Conservation (phyloP, 371 early-diverging fungal species). For the Fennellomyces sp. region DNA sequence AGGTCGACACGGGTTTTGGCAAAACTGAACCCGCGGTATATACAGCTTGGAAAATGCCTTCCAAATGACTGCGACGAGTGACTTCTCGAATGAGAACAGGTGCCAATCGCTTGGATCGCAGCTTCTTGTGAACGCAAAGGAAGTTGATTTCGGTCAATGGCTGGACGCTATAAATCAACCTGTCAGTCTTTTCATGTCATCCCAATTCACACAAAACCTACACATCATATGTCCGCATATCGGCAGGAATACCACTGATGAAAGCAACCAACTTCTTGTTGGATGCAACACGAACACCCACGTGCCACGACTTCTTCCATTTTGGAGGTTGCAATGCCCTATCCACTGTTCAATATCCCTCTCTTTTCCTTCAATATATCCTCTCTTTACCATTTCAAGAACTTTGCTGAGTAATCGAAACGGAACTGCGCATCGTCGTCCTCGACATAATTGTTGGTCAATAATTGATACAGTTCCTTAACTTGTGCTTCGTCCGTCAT, state of each 20-base stretch:
- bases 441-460: constrained; percentile 94
- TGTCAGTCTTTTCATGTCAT: neutral
- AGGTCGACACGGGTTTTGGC: constrained; percentile 88
- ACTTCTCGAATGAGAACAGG: constrained; percentile 99
- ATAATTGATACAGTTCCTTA: constrained; percentile 85
- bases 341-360: neutral
- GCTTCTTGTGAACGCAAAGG: constrained; percentile 95
- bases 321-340: constrained; percentile 95
- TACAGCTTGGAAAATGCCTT: constrained; percentile 97
- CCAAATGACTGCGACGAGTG: constrained; percentile 91
- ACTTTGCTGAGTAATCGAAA: constrained; percentile 92
- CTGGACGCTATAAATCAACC: constrained; percentile 32
- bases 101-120: constrained; percentile 94
- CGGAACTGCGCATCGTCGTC: constrained; percentile 95
- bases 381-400: constrained; percentile 80
- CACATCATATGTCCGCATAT: constrained; percentile 71
- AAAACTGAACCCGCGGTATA: constrained; percentile 96
- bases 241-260: constrained; percentile 91
- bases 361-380: neutral
- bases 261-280: constrained; percentile 92
- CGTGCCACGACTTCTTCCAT: constrained; percentile 84
- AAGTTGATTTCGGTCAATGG: constrained; percentile 97
- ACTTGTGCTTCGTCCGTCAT: constrained; percentile 79
- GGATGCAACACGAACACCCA: constrained; percentile 88
- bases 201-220: constrained; percentile 36